Evolutionary conservation across 805 yeast genomes (phyloP).

Genomic region (Kodamaea kaohsiungensis): DNA sequence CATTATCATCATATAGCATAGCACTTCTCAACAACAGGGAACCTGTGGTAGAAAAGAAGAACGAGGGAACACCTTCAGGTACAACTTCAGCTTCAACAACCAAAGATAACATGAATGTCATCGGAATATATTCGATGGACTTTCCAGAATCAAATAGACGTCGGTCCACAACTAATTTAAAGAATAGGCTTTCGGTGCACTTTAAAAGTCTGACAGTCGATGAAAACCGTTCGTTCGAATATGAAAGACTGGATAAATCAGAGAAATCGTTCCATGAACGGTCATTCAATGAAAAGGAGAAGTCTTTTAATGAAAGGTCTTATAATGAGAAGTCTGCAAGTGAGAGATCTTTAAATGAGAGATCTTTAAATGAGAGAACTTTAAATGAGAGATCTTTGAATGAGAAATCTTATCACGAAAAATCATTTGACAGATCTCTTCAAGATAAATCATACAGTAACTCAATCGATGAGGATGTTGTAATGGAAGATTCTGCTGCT

Average conservation of each 20-base stretch:
- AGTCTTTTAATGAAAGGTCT: not conserved
- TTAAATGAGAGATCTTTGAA: not conserved
- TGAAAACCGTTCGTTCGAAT: not conserved
- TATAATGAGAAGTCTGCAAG: not conserved
- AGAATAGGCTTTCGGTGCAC: constrained; percentile 36
- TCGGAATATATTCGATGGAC: constrained; percentile 35
- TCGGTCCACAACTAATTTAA: constrained; percentile 16
- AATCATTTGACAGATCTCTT: not conserved
- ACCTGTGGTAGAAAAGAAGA: not conserved
- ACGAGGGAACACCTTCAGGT: not conserved
- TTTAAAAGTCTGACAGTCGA: constrained; percentile 14
- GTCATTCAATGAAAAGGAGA: constrained; percentile 1
- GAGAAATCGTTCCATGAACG: not conserved
- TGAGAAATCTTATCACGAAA: constrained; percentile 4
- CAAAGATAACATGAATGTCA: constrained; percentile 15
- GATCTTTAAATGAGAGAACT: not conserved
- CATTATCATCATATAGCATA: constrained; percentile 57
- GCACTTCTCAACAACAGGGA: constrained; percentile 43
- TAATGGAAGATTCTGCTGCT: constrained; percentile 4
- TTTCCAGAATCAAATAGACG: constrained; percentile 24
- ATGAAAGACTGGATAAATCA: not conserved
- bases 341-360: not conserved
- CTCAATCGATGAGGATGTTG: constrained; percentile 3
- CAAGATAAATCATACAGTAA: not conserved
- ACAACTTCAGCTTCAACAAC: constrained; percentile 4